phyloP scores from a whole-genome alignment of 352 stramenopile genomes.

The Poterioochromonas sp. region DNA sequence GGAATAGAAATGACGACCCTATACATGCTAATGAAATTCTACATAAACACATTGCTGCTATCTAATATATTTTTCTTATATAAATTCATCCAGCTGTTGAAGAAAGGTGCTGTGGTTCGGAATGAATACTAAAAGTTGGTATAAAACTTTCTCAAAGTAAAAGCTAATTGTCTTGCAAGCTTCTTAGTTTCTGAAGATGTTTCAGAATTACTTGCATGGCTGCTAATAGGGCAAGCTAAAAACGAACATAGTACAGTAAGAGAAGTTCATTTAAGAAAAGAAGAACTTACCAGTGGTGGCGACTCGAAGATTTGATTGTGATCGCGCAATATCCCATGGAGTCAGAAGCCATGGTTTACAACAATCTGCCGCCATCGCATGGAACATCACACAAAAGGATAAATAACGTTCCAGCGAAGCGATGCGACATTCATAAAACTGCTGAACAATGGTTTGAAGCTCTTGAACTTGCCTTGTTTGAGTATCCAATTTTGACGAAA shows the following conservation, averaged over 20 bases:
- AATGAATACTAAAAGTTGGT: background rate
- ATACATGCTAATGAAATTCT: too few relatives aligned
- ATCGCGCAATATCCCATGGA: slow-evolving; percentile 30
- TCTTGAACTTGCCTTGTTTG: slow-evolving; percentile 11
- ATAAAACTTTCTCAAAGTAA: background rate
- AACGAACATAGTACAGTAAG: too few relatives aligned
- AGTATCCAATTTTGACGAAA: background rate
- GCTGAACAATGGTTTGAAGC: slow-evolving; percentile 33
- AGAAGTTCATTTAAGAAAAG: too few relatives aligned
- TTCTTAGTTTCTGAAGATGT: background rate
- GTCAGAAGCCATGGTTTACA: slow-evolving; percentile 9
- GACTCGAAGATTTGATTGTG: slow-evolving; percentile 36
- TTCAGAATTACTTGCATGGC: background rate
- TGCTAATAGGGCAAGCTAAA: too few relatives aligned
- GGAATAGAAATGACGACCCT: too few relatives aligned
- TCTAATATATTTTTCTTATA: too few relatives aligned
- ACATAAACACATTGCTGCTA: too few relatives aligned
- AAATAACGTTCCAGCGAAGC: slow-evolving; percentile 37
- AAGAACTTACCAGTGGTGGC: slow-evolving; percentile 34
- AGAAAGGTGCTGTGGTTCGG: too few relatives aligned
- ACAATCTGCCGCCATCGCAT: slow-evolving; percentile 35
- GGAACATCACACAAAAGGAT: slow-evolving; percentile 40
- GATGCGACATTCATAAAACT: slow-evolving; percentile 37
- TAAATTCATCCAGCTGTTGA: too few relatives aligned
- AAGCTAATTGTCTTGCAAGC: background rate